Percentiles rank a stretch among this genome's conserved stretches.
These are phyloP conservation scores for Fusarium mangiferae DNA, from an alignment of 2,329 filamentous ascomycete genomes.

Conservation along the genomic window DNA sequence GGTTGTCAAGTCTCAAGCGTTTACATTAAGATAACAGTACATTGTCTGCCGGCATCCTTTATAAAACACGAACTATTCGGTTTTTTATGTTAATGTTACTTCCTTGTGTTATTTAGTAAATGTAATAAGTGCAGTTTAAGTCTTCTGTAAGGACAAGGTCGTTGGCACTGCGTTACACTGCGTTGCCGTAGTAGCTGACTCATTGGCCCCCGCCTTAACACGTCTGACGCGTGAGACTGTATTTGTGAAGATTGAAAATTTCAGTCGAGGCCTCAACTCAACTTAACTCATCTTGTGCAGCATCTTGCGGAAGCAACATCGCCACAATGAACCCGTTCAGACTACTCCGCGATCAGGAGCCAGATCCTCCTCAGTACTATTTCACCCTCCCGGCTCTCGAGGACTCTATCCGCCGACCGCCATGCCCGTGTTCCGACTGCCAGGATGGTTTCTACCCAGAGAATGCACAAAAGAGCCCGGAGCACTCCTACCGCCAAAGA, in stretches of 20 bases:
- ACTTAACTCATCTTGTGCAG: not conserved
- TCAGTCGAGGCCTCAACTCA: rapidly evolving
- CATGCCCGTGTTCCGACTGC: rapidly evolving
- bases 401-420: not conserved
- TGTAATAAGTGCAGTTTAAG: no score
- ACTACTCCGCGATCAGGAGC: not conserved
- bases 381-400: no score
- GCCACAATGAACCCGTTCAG: not conserved
- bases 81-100: no score
- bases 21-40: no score
- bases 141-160: no score
- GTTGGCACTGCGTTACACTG: not conserved
- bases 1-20: no score
- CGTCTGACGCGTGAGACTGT: rapidly evolving
- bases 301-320: not conserved
- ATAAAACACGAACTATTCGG: no score
- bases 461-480: no score
- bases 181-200: rapidly evolving
- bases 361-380: not conserved
- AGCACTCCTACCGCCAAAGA: no score
- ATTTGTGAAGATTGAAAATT: rapidly evolving
- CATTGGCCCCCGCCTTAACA: not conserved
- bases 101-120: no score
- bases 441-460: not conserved
- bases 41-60: no score